Base-by-base conservation (phyloP, 2,329 filamentous ascomycete species). In the Cercospora berteroae region DNA sequence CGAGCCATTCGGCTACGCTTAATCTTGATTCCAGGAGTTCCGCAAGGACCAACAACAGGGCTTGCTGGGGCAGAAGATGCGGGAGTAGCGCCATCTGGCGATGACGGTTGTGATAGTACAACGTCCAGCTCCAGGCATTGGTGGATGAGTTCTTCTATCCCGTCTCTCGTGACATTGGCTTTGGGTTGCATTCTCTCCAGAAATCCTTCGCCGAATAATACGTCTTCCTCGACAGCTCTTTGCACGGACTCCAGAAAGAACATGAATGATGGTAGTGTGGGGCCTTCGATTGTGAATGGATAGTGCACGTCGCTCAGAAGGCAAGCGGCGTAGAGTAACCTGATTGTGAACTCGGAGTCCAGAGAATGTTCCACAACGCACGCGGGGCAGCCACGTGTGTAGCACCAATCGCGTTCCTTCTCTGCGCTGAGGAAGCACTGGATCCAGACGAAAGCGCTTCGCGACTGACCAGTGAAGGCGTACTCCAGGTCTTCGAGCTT, bases 361-460 rank as follows among this genome's bases (percentile, higher is more conserved):
- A 84, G 73, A 0, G 80, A 80, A 33, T 80, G 77, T 3, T 78
- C 75, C 4, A 81, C 80, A 5, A 82, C 75, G 74, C 83, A 84
- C 5, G 80, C 82, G 33, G 86, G 85, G 75, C 86, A 88, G 27
- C 85, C 85, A 27, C 81, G 77, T 1, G 84, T 86, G 66, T 82
- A 78, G 72, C 84, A 86, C 85, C 85, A 88, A 69, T 87, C 83
- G 25, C 73, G 73, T 67, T 84, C 82, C 70, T 86, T 85, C 61
- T 87, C 85, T 10, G 79, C 80, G 7, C 72, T 72, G 23, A 88
- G 75, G 67, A 88, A 86, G 76, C 85, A 87, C 69, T 87, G 84
- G 39, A 88, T 79, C 82, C 85, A 88, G 62, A 87, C 78, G 73
- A 86, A 88, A 1, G 86, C 85, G 67, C 82, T 82, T 55, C 86